Percentiles rank a stretch among this genome's conserved stretches.
These are phyloP conservation scores for Ustilago hordei DNA, from an alignment of 1,284 basidiomycete genomes.

Conservation along the genomic window DNA sequence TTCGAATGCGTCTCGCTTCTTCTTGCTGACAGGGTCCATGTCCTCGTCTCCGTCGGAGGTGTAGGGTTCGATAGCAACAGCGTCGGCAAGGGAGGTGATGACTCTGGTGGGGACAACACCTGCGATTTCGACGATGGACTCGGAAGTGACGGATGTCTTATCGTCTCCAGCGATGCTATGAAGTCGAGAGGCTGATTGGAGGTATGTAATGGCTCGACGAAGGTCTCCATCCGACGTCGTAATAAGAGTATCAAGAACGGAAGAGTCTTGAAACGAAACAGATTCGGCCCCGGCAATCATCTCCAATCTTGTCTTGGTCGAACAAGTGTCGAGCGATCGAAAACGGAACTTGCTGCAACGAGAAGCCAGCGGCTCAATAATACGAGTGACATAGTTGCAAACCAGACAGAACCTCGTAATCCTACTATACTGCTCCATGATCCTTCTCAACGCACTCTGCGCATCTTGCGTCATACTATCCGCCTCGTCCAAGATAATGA, in stretches of 20 bases:
- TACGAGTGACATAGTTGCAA: conserved; percentile 97
- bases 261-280: conserved; percentile 69
- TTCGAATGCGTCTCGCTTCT: conserved; percentile 75
- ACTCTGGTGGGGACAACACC: conserved; percentile 87
- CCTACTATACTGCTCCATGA: conserved; percentile 97
- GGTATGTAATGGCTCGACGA: conserved; percentile 96
- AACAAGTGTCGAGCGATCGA: conserved; percentile 84
- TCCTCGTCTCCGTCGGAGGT: conserved; percentile 70
- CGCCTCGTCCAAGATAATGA: conserved; percentile 98
- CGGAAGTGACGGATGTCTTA: conserved; percentile 38
- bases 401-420: conserved; percentile 98
- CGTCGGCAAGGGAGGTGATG: conserved; percentile 78
- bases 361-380: conserved; percentile 98
- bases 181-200: conserved; percentile 93
- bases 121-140: conserved; percentile 90
- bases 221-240: conserved; percentile 89
- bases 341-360: conserved; percentile 99
- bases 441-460: conserved; percentile 91
- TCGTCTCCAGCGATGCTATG: conserved; percentile 45
- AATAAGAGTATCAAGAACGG: conserved; percentile 77
- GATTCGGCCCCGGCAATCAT: conserved; percentile 79
- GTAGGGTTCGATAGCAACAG: conserved; percentile 77
- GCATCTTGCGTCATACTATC: conserved; percentile 99
- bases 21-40: conserved; percentile 73
- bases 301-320: conserved; percentile 81